Percentiles rank a stretch among this genome's conserved stretches.
Conservation (phyloP, 495 filamentous ascomycete species). For the Umbilicaria muhlenbergii region DNA sequence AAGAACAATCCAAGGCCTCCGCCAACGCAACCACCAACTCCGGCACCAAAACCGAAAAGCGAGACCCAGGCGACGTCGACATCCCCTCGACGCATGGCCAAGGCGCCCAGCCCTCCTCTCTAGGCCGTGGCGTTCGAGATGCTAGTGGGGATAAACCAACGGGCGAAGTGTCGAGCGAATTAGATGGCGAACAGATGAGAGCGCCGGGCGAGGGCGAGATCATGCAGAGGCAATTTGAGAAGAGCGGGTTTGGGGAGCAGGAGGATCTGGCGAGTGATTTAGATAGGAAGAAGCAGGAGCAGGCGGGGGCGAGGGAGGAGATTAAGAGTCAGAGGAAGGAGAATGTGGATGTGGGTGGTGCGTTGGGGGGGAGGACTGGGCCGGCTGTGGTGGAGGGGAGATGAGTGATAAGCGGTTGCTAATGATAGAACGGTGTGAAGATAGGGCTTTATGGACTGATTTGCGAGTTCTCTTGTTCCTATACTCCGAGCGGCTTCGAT, state of each 20-base stretch:
- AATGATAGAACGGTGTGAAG: too few relatives aligned
- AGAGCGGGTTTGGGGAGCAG: constrained; percentile 23
- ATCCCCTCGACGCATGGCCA: constrained; percentile 25
- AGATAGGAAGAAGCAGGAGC: constrained; percentile 29
- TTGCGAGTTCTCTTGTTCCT: too few relatives aligned
- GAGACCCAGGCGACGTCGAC: constrained; percentile 15
- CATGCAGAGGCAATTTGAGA: constrained; percentile 26
- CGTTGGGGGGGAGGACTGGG: too few relatives aligned
- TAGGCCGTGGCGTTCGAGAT: constrained; percentile 16
- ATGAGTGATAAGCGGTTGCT: too few relatives aligned
- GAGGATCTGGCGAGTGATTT: constrained; percentile 23
- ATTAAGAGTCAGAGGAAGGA: not conserved
- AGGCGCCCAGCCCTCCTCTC: constrained; percentile 23
- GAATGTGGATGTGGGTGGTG: too few relatives aligned
- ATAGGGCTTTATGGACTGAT: too few relatives aligned
- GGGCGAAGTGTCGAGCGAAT: constrained; percentile 19
- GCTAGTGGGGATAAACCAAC: constrained; percentile 7
- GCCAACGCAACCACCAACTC: constrained; percentile 12
- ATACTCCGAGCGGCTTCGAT: too few relatives aligned
- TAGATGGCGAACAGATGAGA: constrained; percentile 41
- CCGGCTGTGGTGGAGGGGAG: too few relatives aligned
- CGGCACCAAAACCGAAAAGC: constrained; percentile 15
- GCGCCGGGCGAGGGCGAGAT: constrained; percentile 38
- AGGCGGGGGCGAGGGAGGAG: constrained; percentile 25
- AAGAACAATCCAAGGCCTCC: constrained; percentile 23